Evolutionary conservation across 1,139 yeast genomes (phyloP), one percentile per base, ranked within the genome.

Genomic region (Debaryomyces subglobosus): DNA sequence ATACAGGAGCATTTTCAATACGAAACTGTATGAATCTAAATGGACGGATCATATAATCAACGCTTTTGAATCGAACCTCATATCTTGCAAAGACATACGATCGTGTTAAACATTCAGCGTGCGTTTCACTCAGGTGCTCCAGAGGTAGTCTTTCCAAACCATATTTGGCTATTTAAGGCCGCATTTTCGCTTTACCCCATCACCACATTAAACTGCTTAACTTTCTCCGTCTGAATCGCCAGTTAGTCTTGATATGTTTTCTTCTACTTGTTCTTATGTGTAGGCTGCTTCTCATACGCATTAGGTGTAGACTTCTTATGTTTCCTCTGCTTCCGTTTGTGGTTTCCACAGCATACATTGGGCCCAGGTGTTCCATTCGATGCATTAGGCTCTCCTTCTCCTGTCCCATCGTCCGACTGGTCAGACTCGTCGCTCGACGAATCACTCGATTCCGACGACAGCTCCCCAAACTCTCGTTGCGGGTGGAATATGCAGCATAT

Each of bases 401-500:
- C 54, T 39, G 55, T 67, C 32, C 29, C 43, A 15, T 42, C 46
- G 18, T 30, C 45, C 33, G 46, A 44, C 15, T 36, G 39, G 37
- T 72, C 81, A n/a, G 70, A 62, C 4, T 75, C 67, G 46, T 74
- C 80, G 51, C 71, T 65, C 29, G 50, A 72, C 53, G 67, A 62
- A 48, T 65, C 67, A 16, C 61, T 60, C 35, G 65, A 58, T 1
- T 59, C 57, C 16, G 78, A 71, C 15, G 79, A 77, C 45, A 77
- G 82, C 51, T 83, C 89, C 33, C 82, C 94, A 59, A 85, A 86
- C 56, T 83, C 86, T 30, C 83, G 74, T 44, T 85, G 86, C 2
- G 96, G 96, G 61, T 90, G 96, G 70, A 86, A 94, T 20, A 94
- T 92, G 58, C 99, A 92, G 64, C 99, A 94, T n/a, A 92, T 86